Evolutionary conservation across 2,329 filamentous ascomycete species (phyloP).

Genomic region (Plectosphaerella plurivora): DNA sequence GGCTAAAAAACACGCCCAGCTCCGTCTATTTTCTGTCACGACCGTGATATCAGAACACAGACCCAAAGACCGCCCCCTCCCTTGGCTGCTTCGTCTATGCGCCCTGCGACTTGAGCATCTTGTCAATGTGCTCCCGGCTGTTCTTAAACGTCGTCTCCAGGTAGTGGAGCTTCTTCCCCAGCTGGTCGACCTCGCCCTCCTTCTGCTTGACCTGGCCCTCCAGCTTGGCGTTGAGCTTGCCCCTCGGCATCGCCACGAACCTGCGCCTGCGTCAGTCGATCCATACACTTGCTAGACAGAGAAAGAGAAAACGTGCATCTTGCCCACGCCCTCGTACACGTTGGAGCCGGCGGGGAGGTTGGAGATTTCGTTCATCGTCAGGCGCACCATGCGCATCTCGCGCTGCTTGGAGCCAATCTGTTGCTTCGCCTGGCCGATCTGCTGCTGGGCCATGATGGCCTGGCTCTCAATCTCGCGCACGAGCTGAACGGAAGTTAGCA

Average conservation of each 20-base stretch:
- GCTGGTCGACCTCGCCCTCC: slow-evolving; percentile 71
- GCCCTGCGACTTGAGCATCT: slow-evolving; percentile 58
- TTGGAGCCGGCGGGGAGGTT: slow-evolving; percentile 69
- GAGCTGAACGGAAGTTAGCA: slow-evolving; percentile 48
- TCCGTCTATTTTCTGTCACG: no score
- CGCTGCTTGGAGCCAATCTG: slow-evolving; percentile 84
- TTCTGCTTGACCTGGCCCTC: slow-evolving; percentile 69
- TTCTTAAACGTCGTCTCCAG: slow-evolving; percentile 95
- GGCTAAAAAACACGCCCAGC: no score
- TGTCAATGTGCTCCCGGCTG: slow-evolving; percentile 83
- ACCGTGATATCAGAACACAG: no score
- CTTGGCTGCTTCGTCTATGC: neutral
- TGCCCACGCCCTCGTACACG: slow-evolving; percentile 92
- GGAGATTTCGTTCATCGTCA: slow-evolving; percentile 81
- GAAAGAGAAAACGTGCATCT: slow-evolving; percentile 65
- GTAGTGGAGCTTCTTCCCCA: slow-evolving; percentile 88
- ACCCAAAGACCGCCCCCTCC: neutral
- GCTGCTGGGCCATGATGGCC: slow-evolving; percentile 82
- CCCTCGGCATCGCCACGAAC: slow-evolving; percentile 78
- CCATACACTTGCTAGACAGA: neutral
- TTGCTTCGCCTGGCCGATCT: slow-evolving; percentile 79
- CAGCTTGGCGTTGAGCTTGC: slow-evolving; percentile 71
- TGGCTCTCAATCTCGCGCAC: slow-evolving; percentile 93
- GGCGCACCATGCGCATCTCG: slow-evolving; percentile 80
- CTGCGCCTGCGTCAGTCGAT: slow-evolving; percentile 38